Base-by-base conservation (phyloP, 2,329 filamentous ascomycete genomes). In the Neopestalotiopsis clavispora region DNA sequence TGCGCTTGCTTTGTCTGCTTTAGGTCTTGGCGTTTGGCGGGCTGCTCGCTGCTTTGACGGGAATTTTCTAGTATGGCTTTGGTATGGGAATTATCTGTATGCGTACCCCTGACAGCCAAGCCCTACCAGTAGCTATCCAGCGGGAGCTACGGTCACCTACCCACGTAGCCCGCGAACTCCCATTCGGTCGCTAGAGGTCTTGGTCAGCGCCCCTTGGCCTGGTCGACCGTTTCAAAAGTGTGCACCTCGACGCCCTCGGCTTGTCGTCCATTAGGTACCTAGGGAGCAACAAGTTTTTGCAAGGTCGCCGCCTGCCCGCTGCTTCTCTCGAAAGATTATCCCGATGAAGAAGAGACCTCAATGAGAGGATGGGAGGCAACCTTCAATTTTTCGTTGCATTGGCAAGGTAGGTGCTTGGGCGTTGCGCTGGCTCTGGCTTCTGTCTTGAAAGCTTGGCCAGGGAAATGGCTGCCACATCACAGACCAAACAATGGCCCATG, bases 71-170 rank as follows among this genome's bases (percentile, higher is more conserved):
- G 23, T 28, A 28, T 28, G 23, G 23, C 23, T 38, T 38, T 38
- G 10, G 34, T 10, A 40, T 62, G 59, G 32, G n/a, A 62, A 7
- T 7, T 10, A 38, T 10, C 23, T 28, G 23, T 34, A 64, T 66
- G 63, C 65, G 40, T 38, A 30, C 52, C 65, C 65, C 57, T 60
- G 52, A 28, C 58, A 30, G 65, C 56, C 65, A 67, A 67, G 65
- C 38, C 65, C 17, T 42, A 61, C 32, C 14, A 28, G 23, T 28
- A 28, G 23, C 23, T 28, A 28, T 28, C 23, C 23, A 49, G 56
- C 58, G 66, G 66, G 57, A 67, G 57, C 66, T 67, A 56, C 45
- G 45, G 45, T 52, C 45, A 52, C 17, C 45, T 52, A 20, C 5
- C 30, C 58, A 67, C 66, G 57, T 62, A 62, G 58, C 66, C 58